These are phyloP conservation scores for Penicillium mononematosum DNA, from an alignment of 495 filamentous ascomycete species.

Conservation along the genomic window DNA sequence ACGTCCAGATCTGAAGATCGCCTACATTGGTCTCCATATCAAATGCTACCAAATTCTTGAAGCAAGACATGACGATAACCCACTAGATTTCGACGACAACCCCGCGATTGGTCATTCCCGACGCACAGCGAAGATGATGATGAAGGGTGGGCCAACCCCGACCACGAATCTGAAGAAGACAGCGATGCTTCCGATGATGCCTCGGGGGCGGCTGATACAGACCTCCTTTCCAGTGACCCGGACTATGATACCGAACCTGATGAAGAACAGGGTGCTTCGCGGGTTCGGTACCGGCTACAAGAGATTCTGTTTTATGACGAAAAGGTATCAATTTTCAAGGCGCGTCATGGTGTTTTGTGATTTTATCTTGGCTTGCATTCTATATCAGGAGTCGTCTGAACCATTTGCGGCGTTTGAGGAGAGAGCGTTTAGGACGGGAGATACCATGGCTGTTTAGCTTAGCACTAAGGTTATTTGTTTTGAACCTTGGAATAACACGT, in stretches of 20 bases:
- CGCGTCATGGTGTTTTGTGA: conserved; percentile 69
- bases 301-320: conserved; percentile 91
- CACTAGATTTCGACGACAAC: conserved; percentile 33
- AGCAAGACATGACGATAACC: conserved; percentile 50
- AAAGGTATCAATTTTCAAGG: conserved; percentile 80
- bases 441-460: conserved; percentile 9
- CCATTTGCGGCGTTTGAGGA: conserved; percentile 7
- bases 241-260: conserved; percentile 56
- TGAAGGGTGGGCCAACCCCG: conserved; percentile 38
- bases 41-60: conserved; percentile 94
- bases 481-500: conserved; percentile 7
- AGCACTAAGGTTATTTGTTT: neutral
- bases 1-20: conserved; percentile 79
- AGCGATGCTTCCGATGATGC: conserved; percentile 48
- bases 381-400: neutral
- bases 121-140: conserved; percentile 33
- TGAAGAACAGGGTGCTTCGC: conserved; percentile 44
- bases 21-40: conserved; percentile 73
- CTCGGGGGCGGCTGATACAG: conserved; percentile 44
- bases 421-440: neutral
- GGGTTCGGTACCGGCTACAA: conserved; percentile 62
- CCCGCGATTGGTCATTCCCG: conserved; percentile 43
- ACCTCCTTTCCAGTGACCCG: conserved; percentile 37
- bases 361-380: conserved; percentile 11
- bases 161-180: conserved; percentile 45